These are phyloP conservation scores for Acer negundo DNA, from an alignment of 345 rosid genomes.

Conservation along the genomic window DNA sequence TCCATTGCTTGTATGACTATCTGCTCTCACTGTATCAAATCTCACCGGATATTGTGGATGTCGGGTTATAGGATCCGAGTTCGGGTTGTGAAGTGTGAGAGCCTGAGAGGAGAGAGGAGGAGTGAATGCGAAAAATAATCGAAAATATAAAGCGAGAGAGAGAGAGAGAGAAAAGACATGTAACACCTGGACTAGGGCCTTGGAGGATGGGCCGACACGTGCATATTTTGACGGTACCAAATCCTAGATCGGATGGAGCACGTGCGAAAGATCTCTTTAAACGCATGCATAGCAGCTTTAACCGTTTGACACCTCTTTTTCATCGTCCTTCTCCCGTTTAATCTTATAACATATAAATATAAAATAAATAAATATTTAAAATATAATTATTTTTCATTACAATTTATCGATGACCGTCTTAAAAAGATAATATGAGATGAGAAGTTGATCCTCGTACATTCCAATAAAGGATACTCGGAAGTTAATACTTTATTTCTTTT, in stretches of 20 bases:
- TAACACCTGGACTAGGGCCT: constrained; percentile 31
- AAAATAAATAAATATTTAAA: too few species aligned
- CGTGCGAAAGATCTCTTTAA: constrained; percentile 48
- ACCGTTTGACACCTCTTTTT: neutral
- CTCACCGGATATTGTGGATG: neutral
- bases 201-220: constrained; percentile 40
- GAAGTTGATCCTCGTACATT: neutral
- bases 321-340: too few species aligned
- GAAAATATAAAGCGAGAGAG: constrained; percentile 15
- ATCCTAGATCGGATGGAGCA: constrained; percentile 27
- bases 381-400: too few species aligned
- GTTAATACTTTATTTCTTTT: neutral
- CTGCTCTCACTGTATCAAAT: constrained; percentile 24
- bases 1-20: constrained; percentile 30
- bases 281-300: constrained; percentile 50
- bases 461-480: constrained; percentile 17
- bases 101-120: neutral
- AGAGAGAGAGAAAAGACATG: neutral
- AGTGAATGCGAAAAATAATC: neutral
- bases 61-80: constrained; percentile 4
- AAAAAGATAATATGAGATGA: too few species aligned
- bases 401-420: too few species aligned
- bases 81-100: constrained; percentile 4
- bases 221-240: constrained; percentile 26
- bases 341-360: too few species aligned